phyloP scores from a whole-genome alignment of 169 alveolate species.

The Neospora caninum region DNA sequence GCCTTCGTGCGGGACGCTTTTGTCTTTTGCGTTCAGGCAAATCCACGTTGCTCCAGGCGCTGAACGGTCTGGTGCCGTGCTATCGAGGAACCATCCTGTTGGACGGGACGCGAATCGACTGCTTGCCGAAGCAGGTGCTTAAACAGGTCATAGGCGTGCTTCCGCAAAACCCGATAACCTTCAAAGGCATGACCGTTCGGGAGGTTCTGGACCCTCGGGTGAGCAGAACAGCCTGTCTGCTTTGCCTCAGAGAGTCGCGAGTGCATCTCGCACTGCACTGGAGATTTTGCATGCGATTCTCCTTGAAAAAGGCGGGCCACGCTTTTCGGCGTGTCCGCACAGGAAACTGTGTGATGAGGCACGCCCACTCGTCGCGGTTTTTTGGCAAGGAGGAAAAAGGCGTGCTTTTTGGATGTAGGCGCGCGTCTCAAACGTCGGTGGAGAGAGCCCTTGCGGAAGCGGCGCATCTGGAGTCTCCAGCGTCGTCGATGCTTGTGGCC shows the following conservation, averaged over 20 bases:
- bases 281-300: too few relatives aligned
- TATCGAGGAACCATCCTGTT: constrained; percentile 72
- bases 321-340: too few relatives aligned
- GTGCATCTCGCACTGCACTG: too few relatives aligned
- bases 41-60: constrained; percentile 83
- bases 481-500: too few relatives aligned
- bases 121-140: constrained; percentile 53
- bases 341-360: too few relatives aligned
- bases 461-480: too few relatives aligned
- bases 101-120: constrained; percentile 67
- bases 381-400: too few relatives aligned
- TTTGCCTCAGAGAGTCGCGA: not conserved
- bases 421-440: too few relatives aligned
- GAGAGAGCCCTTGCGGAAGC: too few relatives aligned
- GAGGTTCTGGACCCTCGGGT: constrained; percentile 74
- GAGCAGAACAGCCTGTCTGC: not conserved
- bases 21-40: constrained; percentile 64
- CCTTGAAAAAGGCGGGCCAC: too few relatives aligned
- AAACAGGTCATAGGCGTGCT: constrained; percentile 70
- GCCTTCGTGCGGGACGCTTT: not conserved
- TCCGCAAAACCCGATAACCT: constrained; percentile 71
- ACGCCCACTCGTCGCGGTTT: too few relatives aligned
- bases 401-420: too few relatives aligned
- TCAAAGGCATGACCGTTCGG: constrained; percentile 74
- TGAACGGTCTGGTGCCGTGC: constrained; percentile 80